A percentile compares a stretch with the other conserved stretches of the same genome.
Conservation (phyloP, 176 grass and related monocot genomes). For the Hsuehochloa calcarea region DNA sequence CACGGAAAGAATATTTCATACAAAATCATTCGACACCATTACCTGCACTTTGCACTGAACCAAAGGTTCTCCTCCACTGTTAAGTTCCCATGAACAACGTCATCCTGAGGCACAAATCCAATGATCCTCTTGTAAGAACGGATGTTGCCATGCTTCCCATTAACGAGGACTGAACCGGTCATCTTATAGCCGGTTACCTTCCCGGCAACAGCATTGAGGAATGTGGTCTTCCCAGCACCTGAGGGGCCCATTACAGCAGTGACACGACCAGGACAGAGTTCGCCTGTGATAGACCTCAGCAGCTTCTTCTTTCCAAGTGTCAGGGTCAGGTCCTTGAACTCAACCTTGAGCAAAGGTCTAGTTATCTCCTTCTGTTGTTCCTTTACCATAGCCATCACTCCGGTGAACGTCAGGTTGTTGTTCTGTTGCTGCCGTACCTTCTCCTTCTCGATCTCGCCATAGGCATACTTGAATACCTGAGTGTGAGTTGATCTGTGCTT, state of each 20-base stretch:
- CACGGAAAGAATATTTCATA: neutral
- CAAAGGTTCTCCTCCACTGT: constrained; percentile 96
- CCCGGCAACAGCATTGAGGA: constrained; percentile 86
- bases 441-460: constrained; percentile 82
- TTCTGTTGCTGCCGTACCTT: constrained; percentile 65
- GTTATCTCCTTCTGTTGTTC: constrained; percentile 42
- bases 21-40: constrained; percentile 17
- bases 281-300: constrained; percentile 70
- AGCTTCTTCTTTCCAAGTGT: constrained; percentile 77
- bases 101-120: constrained; percentile 94
- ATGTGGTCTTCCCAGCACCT: constrained; percentile 95
- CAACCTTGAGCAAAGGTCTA: constrained; percentile 76
- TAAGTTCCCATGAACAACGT: constrained; percentile 92
- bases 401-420: constrained; percentile 68
- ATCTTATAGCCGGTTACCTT: constrained; percentile 75
- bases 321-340: constrained; percentile 80
- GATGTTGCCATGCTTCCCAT: constrained; percentile 51
- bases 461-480: constrained; percentile 80
- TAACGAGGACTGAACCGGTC: constrained; percentile 71
- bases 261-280: constrained; percentile 69
- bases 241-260: constrained; percentile 95
- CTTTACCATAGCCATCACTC: constrained; percentile 60
- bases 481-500: constrained; percentile 68
- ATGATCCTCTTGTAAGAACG: constrained; percentile 95
- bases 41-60: constrained; percentile 99